These are phyloP conservation scores for Fusarium sp. DNA, from an alignment of 2,329 filamentous ascomycete genomes.

Conservation along the genomic window DNA sequence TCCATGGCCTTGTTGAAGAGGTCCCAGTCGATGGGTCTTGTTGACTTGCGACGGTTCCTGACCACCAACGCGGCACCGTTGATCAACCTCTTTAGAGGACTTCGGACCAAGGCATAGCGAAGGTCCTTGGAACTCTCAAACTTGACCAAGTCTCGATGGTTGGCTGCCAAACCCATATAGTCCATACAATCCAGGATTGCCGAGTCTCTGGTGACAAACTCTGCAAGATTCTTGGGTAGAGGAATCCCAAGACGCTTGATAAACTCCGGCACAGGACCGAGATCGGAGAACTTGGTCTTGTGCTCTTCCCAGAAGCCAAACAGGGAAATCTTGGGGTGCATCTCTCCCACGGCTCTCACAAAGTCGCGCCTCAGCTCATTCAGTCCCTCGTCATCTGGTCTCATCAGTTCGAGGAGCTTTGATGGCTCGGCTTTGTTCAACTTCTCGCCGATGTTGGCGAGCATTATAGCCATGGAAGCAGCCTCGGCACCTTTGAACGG, in stretches of 20 bases:
- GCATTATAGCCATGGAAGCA: slow-evolving; percentile 53
- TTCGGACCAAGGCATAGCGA: slow-evolving; percentile 51
- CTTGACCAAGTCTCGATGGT: slow-evolving; percentile 56
- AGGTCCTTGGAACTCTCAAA: slow-evolving; percentile 56
- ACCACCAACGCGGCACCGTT: slow-evolving; percentile 50
- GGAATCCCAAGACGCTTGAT: slow-evolving; percentile 38
- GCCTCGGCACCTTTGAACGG: slow-evolving; percentile 54
- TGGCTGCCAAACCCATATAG: slow-evolving; percentile 50
- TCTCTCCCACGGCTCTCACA: slow-evolving; percentile 50
- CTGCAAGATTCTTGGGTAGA: slow-evolving; percentile 50
- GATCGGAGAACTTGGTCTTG: slow-evolving; percentile 52
- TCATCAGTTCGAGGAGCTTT: slow-evolving; percentile 55
- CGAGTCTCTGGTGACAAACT: slow-evolving; percentile 56
- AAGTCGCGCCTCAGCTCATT: slow-evolving; percentile 55
- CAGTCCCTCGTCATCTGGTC: slow-evolving; percentile 53
- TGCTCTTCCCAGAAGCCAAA: slow-evolving; percentile 57
- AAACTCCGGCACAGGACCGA: slow-evolving; percentile 46
- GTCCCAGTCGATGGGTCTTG: slow-evolving; percentile 50
- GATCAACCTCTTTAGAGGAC: slow-evolving; percentile 52
- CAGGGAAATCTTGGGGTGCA: slow-evolving; percentile 52
- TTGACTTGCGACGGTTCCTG: slow-evolving; percentile 53
- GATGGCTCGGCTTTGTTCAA: slow-evolving; percentile 49
- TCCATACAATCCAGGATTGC: slow-evolving; percentile 53
- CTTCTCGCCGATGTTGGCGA: slow-evolving; percentile 50
- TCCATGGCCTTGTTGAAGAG: slow-evolving; percentile 49